Evolutionary conservation across 495 filamentous ascomycete species (phyloP).

Genomic region (Coniosporium apollinis): DNA sequence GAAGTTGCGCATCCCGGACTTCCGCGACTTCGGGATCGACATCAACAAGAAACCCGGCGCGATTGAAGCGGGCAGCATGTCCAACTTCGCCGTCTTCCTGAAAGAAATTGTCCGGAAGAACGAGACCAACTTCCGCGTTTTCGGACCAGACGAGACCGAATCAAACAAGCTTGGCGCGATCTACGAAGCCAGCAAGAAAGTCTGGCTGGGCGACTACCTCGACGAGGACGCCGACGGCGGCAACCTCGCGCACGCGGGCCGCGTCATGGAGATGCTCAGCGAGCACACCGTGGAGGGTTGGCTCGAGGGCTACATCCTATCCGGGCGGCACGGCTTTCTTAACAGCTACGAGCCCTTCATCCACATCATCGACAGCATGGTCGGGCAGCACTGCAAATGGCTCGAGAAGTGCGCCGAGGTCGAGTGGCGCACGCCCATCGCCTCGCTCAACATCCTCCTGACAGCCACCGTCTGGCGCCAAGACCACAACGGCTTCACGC

Average conservation of each 20-base stretch:
- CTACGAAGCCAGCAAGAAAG: slow-evolving; percentile 55
- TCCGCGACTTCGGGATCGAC: slow-evolving; percentile 40
- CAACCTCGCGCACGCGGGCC: slow-evolving; percentile 43
- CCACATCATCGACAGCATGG: slow-evolving; percentile 65
- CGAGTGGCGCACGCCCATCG: slow-evolving; percentile 48
- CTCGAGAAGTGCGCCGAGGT: slow-evolving; percentile 59
- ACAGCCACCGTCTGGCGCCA: slow-evolving; percentile 63
- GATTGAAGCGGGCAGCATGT: slow-evolving; percentile 36
- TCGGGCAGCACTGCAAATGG: slow-evolving; percentile 70
- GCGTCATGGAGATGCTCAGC: slow-evolving; percentile 64
- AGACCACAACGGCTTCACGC: slow-evolving; percentile 66
- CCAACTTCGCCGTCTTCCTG: slow-evolving; percentile 44
- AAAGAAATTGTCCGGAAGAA: slow-evolving; percentile 45
- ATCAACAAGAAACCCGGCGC: slow-evolving; percentile 37
- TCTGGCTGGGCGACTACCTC: slow-evolving; percentile 61
- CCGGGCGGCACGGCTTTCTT: slow-evolving; percentile 51
- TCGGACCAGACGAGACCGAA: slow-evolving; percentile 62
- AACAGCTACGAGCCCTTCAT: slow-evolving; percentile 70
- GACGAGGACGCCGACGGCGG: slow-evolving; percentile 53
- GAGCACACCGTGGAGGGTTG: slow-evolving; percentile 64
- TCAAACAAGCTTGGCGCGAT: slow-evolving; percentile 54
- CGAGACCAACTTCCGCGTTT: slow-evolving; percentile 46
- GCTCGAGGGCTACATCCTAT: slow-evolving; percentile 59
- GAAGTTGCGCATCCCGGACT: slow-evolving; percentile 47
- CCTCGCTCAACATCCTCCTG: slow-evolving; percentile 57